These are phyloP conservation scores for Cercospora janseana DNA, from an alignment of 2,329 filamentous ascomycete genomes.

Conservation along the genomic window DNA sequence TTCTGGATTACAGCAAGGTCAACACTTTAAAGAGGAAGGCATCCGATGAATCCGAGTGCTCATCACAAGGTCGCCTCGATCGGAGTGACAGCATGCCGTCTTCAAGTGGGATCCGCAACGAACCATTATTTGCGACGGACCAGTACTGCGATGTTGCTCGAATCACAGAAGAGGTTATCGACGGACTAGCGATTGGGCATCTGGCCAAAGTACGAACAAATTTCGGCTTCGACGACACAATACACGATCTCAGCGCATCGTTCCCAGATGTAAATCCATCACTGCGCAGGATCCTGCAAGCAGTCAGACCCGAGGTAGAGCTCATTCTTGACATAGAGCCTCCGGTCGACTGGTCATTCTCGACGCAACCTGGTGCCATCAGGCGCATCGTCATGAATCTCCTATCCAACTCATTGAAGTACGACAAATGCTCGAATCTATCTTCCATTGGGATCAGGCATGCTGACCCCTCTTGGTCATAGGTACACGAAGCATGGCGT, in stretches of 20 bases:
- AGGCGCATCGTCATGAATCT: conserved; percentile 49
- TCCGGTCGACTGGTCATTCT: conserved; percentile 24
- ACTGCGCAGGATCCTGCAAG: conserved; percentile 21
- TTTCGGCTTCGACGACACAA: conserved; percentile 20
- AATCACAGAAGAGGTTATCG: conserved; percentile 25
- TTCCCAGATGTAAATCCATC: conserved; percentile 3
- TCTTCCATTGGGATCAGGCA: too few species aligned
- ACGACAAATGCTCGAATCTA: too few species aligned
- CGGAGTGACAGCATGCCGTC: conserved; percentile 15
- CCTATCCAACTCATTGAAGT: conserved; percentile 16
- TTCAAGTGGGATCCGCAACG: conserved; percentile 11
- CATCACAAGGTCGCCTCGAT: conserved; percentile 14
- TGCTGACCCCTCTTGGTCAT: too few species aligned
- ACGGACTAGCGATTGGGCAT: conserved; percentile 22
- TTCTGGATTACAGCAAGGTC: conserved; percentile 27
- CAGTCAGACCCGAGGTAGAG: conserved; percentile 24
- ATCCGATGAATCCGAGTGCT: conserved; percentile 6
- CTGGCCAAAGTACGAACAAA: conserved; percentile 20
- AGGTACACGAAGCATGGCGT: conserved; percentile 47
- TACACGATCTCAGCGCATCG: not conserved
- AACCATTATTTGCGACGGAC: conserved; percentile 23
- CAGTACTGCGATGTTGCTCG: conserved; percentile 24
- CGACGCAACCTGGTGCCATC: conserved; percentile 40
- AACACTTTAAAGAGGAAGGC: conserved; percentile 16
- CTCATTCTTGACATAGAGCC: conserved; percentile 43